A percentile compares a stretch with the other conserved stretches of the same genome.
These are phyloP conservation scores for Penicillium paradoxum DNA, from an alignment of 495 filamentous ascomycete genomes.

Conservation along the genomic window DNA sequence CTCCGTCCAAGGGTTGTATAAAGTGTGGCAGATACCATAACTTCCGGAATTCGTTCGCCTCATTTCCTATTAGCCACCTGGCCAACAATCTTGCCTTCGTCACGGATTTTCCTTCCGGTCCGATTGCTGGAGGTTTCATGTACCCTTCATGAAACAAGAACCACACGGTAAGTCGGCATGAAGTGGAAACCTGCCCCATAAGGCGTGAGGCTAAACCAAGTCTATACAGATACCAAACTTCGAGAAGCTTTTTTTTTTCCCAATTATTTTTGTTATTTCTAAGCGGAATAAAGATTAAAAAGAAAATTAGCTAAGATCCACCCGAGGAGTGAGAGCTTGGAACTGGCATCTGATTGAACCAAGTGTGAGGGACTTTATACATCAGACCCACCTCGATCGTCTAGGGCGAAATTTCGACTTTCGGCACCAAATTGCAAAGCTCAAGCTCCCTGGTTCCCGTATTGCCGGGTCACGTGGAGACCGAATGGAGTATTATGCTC, in stretches of 20 bases:
- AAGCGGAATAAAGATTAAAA: background rate
- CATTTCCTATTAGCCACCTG: background rate
- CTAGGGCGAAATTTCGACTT: background rate
- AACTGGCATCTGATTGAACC: no score
- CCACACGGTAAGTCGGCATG: background rate
- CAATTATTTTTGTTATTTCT: background rate
- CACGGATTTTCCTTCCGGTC: background rate
- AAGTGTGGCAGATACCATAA: no score
- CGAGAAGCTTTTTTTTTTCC: background rate
- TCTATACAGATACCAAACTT: background rate
- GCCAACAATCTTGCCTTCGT: background rate
- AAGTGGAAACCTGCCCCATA: background rate
- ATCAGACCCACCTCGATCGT: conserved; percentile 8
- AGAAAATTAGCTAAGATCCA: background rate
- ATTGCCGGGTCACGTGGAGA: conserved; percentile 5
- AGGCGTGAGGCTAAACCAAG: background rate
- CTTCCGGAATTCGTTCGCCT: background rate
- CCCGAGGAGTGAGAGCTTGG: no score
- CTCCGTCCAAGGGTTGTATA: no score
- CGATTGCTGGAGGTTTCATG: background rate
- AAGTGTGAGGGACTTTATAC: conserved; percentile 4
- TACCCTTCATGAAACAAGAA: background rate
- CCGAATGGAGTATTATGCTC: conserved; percentile 3
- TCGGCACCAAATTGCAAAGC: background rate
- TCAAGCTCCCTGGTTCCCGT: background rate